Evolutionary conservation across 192 early-diverging fungal species (phyloP).

Genomic region (Cetraspora pellucida): DNA sequence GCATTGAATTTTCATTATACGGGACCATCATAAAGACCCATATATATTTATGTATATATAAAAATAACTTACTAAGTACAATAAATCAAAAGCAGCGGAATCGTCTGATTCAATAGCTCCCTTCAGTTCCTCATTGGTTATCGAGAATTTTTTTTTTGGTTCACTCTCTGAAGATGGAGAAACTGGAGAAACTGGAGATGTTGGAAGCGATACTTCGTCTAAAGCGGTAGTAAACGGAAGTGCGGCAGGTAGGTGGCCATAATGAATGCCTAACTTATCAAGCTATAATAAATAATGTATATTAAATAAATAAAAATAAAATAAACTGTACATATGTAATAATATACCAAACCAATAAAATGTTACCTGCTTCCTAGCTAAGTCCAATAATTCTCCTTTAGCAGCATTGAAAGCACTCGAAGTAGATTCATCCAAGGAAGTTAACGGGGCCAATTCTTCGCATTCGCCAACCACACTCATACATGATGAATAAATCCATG

Average conservation of each 20-base stretch:
- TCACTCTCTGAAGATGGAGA: conserved; percentile 22
- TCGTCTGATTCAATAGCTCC: conserved; percentile 58
- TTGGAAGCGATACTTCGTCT: conserved; percentile 38
- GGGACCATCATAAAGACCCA: not conserved
- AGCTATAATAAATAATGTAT: conserved; percentile 50
- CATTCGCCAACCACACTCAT: conserved; percentile 77
- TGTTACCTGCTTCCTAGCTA: conserved; percentile 74
- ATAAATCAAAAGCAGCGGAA: conserved; percentile 62
- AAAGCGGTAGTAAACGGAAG: conserved; percentile 58
- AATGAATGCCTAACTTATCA: conserved; percentile 70
- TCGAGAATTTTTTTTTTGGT: conserved; percentile 41
- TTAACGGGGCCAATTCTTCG: conserved; percentile 67
- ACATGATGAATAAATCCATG: conserved; percentile 82
- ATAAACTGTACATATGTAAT: not conserved
- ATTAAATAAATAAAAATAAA: not conserved
- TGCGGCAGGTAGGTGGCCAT: conserved; percentile 55
- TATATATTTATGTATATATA: too few species aligned
- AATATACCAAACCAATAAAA: not conserved
- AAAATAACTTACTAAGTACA: conserved; percentile 64
- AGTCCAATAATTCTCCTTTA: conserved; percentile 74
- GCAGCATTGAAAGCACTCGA: conserved; percentile 66
- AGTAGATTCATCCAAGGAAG: conserved; percentile 44
- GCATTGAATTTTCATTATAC: not conserved
- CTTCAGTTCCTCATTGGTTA: conserved; percentile 69
- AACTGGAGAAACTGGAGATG: conserved; percentile 24